Percentiles rank a stretch among this genome's conserved stretches.
Conservation (phyloP, 2,329 filamentous ascomycete genomes). For the Paracoccidioides lutzii region DNA sequence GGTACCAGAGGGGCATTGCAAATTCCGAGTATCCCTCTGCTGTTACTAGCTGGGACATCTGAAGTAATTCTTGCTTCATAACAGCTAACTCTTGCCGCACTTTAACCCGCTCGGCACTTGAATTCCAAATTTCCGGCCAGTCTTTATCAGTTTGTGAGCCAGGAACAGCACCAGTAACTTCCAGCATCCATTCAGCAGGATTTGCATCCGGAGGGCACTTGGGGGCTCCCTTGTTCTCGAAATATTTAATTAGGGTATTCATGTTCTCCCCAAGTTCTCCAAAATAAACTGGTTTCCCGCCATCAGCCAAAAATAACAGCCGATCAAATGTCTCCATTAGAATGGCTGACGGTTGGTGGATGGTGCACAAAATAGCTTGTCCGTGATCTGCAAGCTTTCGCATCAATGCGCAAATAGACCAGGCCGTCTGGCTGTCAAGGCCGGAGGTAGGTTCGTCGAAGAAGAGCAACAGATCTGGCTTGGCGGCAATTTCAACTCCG, state of each 20-base stretch:
- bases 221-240: constrained; percentile 53
- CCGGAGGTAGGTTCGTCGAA: constrained; percentile 92
- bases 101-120: constrained; percentile 39
- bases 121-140: constrained; percentile 42
- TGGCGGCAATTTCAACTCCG: constrained; percentile 85
- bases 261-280: constrained; percentile 53
- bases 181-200: constrained; percentile 64
- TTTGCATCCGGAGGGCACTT: constrained; percentile 51
- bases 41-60: constrained; percentile 8
- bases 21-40: constrained; percentile 47
- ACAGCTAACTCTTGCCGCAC: constrained; percentile 35
- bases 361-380: constrained; percentile 86
- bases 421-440: constrained; percentile 84
- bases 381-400: constrained; percentile 82
- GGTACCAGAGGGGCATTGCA: constrained; percentile 57
- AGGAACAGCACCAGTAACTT: constrained; percentile 45
- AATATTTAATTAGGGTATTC: constrained; percentile 47
- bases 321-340: constrained; percentile 75
- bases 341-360: constrained; percentile 93
- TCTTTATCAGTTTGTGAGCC: constrained; percentile 44
- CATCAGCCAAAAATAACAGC: constrained; percentile 50
- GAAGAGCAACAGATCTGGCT: constrained; percentile 78
- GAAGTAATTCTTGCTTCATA: constrained; percentile 37
- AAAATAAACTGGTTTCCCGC: constrained; percentile 57
- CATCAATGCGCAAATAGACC: constrained; percentile 77